Evolutionary conservation across 2,329 filamentous ascomycete species (phyloP).

Genomic region (Venturia asperata): DNA sequence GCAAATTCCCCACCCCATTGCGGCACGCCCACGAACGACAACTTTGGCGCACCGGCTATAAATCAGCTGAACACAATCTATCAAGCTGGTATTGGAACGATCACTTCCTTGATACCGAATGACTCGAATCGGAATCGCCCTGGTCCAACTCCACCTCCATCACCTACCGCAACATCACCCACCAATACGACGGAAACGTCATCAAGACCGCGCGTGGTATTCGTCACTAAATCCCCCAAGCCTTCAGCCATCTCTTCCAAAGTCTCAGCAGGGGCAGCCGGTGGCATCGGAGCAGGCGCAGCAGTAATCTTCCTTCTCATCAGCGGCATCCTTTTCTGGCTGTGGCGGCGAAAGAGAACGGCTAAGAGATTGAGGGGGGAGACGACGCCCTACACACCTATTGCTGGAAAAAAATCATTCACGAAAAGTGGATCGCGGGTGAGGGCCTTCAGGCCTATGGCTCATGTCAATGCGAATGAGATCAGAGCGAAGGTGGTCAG

Average conservation of each 20-base stretch:
- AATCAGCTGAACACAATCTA: not conserved
- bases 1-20: not conserved
- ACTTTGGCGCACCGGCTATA: not conserved
- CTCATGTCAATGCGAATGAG: not conserved
- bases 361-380: not conserved
- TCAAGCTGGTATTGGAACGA: not conserved
- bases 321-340: not conserved
- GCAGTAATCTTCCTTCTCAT: not conserved
- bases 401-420: not conserved
- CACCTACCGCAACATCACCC: not conserved
- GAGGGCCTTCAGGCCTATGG: not conserved
- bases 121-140: not conserved
- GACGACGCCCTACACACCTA: not conserved
- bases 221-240: not conserved
- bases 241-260: not conserved
- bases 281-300: not conserved
- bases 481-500: not conserved
- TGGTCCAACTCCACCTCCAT: not conserved
- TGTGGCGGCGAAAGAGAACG: not conserved
- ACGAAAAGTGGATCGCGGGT: not conserved
- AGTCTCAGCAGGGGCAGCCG: not conserved
- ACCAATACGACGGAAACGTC: not conserved
- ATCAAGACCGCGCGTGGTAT: not conserved
- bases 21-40: slow-evolving; percentile 1
- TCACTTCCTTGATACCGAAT: not conserved